Conservation (phyloP, 2,329 filamentous ascomycete genomes). For the Hymenoscyphus linearis region DNA sequence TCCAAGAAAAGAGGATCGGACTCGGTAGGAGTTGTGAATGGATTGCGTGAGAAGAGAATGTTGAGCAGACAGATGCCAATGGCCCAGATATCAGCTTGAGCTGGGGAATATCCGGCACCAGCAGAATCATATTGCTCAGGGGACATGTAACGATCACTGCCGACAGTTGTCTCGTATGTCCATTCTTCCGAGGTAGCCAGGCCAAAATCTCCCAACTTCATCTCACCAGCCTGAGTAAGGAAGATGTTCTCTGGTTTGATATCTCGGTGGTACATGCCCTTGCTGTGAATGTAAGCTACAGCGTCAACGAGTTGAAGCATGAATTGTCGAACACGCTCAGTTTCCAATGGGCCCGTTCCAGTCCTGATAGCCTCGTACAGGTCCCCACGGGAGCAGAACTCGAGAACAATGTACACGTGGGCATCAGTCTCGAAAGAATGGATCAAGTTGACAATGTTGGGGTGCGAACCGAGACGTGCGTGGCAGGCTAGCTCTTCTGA, state of each 20-base stretch:
- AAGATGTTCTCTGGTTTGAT: slow-evolving; percentile 99
- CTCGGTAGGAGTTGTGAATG: slow-evolving; percentile 84
- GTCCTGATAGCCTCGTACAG: slow-evolving; percentile 95
- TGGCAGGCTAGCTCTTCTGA: slow-evolving; percentile 80
- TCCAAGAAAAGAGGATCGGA: slow-evolving; percentile 91
- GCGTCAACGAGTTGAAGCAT: slow-evolving; percentile 92
- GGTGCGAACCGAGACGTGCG: slow-evolving; percentile 69
- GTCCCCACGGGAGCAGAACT: slow-evolving; percentile 93
- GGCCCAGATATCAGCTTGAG: slow-evolving; percentile 93
- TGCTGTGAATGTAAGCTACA: slow-evolving; percentile 83
- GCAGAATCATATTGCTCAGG: slow-evolving; percentile 94
- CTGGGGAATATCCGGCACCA: slow-evolving; percentile 82
- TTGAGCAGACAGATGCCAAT: slow-evolving; percentile 96
- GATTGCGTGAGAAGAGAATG: slow-evolving; percentile 93
- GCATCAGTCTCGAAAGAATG: slow-evolving; percentile 87
- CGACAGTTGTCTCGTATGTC: slow-evolving; percentile 90
- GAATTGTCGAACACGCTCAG: slow-evolving; percentile 93
- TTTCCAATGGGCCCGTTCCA: slow-evolving; percentile 83
- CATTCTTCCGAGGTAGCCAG: slow-evolving; percentile 83
- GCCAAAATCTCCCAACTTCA: slow-evolving; percentile 97
- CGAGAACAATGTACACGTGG: slow-evolving; percentile 87
- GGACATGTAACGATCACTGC: slow-evolving; percentile 98
- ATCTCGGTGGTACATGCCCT: slow-evolving; percentile 91
- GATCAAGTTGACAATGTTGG: slow-evolving; percentile 90
- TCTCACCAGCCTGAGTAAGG: slow-evolving; percentile 73